phyloP scores from a whole-genome alignment of 2,329 filamentous ascomycete genomes.

The Fusarium beomiforme region DNA sequence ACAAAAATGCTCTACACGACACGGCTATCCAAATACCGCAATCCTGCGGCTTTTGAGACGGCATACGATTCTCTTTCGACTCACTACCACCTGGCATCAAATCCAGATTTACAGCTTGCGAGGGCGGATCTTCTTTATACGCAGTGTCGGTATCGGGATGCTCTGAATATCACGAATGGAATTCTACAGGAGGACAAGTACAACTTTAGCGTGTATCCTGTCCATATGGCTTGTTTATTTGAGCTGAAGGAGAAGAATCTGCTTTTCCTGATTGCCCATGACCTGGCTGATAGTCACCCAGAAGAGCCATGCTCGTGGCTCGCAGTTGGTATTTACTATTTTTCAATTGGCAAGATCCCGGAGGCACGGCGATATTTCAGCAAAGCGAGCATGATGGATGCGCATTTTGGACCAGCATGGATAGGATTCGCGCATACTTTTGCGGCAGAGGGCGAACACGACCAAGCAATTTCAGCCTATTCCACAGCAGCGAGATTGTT shows the following conservation, averaged over 20 bases:
- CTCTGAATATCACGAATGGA: constrained; percentile 82
- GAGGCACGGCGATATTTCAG: constrained; percentile 96
- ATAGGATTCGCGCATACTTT: constrained; percentile 99
- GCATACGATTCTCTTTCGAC: constrained; percentile 92
- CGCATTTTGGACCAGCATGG: constrained; percentile 97
- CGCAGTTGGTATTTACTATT: constrained; percentile 94
- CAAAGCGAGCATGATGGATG: constrained; percentile 97
- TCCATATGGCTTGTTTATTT: constrained; percentile 91
- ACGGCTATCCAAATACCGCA: constrained; percentile 92
- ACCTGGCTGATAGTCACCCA: constrained; percentile 90
- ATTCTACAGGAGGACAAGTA: constrained; percentile 87
- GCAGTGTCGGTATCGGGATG: constrained; percentile 91
- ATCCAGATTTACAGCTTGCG: constrained; percentile 90
- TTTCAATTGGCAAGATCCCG: constrained; percentile 86
- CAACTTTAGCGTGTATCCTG: constrained; percentile 87
- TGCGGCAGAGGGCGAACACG: constrained; percentile 95
- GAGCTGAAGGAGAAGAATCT: constrained; percentile 88
- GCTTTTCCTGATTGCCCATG: constrained; percentile 91
- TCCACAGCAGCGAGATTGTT: constrained; percentile 94
- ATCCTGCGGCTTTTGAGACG: constrained; percentile 81
- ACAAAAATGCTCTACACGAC: constrained; percentile 97
- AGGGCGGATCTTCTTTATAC: constrained; percentile 93
- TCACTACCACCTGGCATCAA: constrained; percentile 87
- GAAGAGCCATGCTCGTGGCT: constrained; percentile 93
- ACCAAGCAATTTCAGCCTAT: constrained; percentile 97